Conservation (phyloP, 345 rosid species). For the Brassica juncea region DNA sequence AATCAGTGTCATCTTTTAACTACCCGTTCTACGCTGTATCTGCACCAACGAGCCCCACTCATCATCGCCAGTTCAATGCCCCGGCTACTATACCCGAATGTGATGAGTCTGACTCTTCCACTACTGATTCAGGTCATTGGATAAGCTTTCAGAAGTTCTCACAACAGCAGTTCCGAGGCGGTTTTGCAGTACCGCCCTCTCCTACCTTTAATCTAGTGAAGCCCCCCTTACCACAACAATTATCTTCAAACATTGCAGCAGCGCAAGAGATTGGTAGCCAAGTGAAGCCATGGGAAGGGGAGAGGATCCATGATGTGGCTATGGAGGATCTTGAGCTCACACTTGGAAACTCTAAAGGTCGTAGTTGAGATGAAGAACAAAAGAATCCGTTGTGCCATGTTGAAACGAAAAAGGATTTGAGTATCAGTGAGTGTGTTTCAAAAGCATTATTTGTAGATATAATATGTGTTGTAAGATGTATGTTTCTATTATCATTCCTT, state of each 20-base stretch:
- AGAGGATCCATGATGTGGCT: slow-evolving; percentile 91
- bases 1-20: slow-evolving; percentile 52
- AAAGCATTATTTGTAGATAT: slow-evolving; percentile 44
- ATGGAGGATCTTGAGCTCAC: slow-evolving; percentile 98
- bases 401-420: slow-evolving; percentile 1
- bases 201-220: slow-evolving; percentile 87
- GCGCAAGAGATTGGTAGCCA: slow-evolving; percentile 65
- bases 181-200: slow-evolving; percentile 61
- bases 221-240: slow-evolving; percentile 58
- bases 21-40: slow-evolving; percentile 83
- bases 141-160: slow-evolving; percentile 78
- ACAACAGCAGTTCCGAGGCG: slow-evolving; percentile 42
- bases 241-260: slow-evolving; percentile 39
- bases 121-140: slow-evolving; percentile 94
- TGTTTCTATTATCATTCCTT: slow-evolving; percentile 28
- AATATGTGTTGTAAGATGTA: slow-evolving; percentile 25
- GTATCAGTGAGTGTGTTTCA: slow-evolving; percentile 33
- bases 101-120: slow-evolving; percentile 91
- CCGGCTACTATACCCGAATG: slow-evolving; percentile 94
- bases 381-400: slow-evolving; percentile 19
- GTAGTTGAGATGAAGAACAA: slow-evolving; percentile 29
- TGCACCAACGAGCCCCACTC: slow-evolving; percentile 96
- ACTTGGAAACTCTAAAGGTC: slow-evolving; percentile 72
- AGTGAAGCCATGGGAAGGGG: slow-evolving; percentile 99
- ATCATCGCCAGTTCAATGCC: slow-evolving; percentile 73